A percentile compares a stretch with the other conserved stretches of the same genome.
Conservation (phyloP, 805 yeast genomes). For the Scheffersomyces amazonensis region DNA sequence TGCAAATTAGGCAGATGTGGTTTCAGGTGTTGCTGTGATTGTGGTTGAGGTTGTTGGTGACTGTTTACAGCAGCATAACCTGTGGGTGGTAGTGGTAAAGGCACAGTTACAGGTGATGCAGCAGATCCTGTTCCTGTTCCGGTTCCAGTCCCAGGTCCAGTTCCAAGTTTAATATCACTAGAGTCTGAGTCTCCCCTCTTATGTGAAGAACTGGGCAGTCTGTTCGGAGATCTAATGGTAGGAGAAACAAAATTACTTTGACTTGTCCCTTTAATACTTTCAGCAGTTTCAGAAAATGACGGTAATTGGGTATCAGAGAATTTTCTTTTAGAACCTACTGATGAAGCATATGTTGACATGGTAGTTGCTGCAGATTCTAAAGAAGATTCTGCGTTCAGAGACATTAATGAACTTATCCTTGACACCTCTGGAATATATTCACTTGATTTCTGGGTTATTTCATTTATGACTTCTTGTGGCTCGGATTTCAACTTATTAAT, state of each 20-base stretch:
- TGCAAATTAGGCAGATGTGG: slow-evolving; percentile 10
- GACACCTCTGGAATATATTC: slow-evolving; percentile 3
- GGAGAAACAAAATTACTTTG: slow-evolving; percentile 22
- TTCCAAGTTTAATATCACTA: slow-evolving; percentile 13
- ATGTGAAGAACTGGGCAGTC: slow-evolving; percentile 22
- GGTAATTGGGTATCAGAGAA: slow-evolving; percentile 22
- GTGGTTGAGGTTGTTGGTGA: slow-evolving; percentile 2
- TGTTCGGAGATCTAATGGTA: slow-evolving; percentile 22
- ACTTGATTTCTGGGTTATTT: slow-evolving; percentile 5
- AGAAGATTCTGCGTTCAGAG: background rate
- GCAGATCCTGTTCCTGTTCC: slow-evolving; percentile 5
- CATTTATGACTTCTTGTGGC: slow-evolving; percentile 11
- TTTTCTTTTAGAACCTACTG: slow-evolving; percentile 15
- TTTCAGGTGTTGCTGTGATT: slow-evolving; percentile 4
- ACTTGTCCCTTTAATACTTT: slow-evolving; percentile 13
- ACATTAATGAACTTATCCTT: background rate
- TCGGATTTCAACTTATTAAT: slow-evolving; percentile 13
- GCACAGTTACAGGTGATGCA: slow-evolving; percentile 8
- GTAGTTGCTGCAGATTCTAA: background rate
- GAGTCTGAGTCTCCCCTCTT: slow-evolving; percentile 22
- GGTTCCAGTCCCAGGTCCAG: slow-evolving; percentile 5
- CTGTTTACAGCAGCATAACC: background rate
- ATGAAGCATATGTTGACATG: background rate
- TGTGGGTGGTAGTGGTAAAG: slow-evolving; percentile 8
- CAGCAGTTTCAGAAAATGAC: slow-evolving; percentile 21